A percentile compares a stretch with the other conserved stretches of the same genome.
Evolutionary conservation across 2,329 filamentous ascomycete species (phyloP).

Genomic region (Cladophialophora chaetospira): DNA sequence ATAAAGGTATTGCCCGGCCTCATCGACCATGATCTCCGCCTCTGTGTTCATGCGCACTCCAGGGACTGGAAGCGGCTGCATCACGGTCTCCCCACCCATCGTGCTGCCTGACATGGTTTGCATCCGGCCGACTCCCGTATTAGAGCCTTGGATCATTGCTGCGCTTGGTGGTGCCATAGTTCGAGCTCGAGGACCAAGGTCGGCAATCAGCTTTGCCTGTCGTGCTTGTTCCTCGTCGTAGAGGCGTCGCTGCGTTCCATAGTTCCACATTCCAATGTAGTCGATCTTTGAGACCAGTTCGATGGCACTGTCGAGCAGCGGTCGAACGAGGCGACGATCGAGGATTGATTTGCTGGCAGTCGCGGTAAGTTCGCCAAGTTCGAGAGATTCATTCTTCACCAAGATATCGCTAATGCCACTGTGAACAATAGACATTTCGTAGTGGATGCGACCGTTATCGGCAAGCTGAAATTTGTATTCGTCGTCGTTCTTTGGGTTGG

Average conservation of each 20-base stretch:
- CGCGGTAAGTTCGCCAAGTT: conserved; percentile 42
- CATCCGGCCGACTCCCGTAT: neutral
- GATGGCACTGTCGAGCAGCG: conserved; percentile 39
- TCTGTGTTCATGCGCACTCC: conserved; percentile 27
- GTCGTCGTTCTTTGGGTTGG: conserved; percentile 30
- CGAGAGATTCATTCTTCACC: conserved; percentile 37
- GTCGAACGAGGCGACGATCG: conserved; percentile 16
- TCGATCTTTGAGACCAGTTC: conserved; percentile 43
- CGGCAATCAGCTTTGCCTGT: conserved; percentile 3
- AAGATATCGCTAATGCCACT: conserved; percentile 40
- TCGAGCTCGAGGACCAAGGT: conserved; percentile 5
- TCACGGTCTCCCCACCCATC: neutral
- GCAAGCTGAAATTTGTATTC: conserved; percentile 37
- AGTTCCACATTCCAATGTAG: conserved; percentile 37
- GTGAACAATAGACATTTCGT: conserved; percentile 44
- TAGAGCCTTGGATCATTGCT: neutral
- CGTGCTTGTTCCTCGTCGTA: conserved; percentile 8
- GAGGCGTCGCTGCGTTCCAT: conserved; percentile 26
- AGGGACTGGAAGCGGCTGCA: conserved; percentile 11
- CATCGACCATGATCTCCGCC: conserved; percentile 23
- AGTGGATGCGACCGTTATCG: conserved; percentile 41
- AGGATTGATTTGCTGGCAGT: conserved; percentile 36
- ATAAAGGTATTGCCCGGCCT: conserved; percentile 20
- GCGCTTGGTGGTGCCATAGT: conserved; percentile 4
- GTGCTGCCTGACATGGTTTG: neutral